phyloP scores from a whole-genome alignment of 2,329 filamentous ascomycete genomes.

The Neophaeococcomyces aloes region DNA sequence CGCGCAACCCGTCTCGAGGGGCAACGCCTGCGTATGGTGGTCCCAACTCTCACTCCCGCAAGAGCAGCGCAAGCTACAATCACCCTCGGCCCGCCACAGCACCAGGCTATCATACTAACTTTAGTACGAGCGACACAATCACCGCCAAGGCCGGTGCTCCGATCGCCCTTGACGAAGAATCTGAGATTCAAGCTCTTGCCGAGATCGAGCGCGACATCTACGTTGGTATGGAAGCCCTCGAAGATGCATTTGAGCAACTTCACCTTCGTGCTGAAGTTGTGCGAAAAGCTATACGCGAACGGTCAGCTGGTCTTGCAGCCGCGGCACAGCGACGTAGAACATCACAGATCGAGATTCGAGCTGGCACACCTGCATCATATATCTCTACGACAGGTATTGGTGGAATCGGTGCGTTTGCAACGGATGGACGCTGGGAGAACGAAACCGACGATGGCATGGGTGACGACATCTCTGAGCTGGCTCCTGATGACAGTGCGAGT shows the following conservation, averaged over 20 bases:
- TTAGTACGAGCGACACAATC: conserved; percentile 27
- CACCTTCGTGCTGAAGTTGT: conserved; percentile 76
- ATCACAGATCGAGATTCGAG: conserved; percentile 29
- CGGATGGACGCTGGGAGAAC: conserved; percentile 27
- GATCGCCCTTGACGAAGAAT: conserved; percentile 87
- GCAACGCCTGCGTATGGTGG: conserved; percentile 10
- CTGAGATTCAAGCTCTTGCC: conserved; percentile 77
- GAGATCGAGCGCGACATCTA: conserved; percentile 93
- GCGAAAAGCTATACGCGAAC: conserved; percentile 66
- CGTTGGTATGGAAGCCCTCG: conserved; percentile 82
- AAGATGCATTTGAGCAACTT: conserved; percentile 88
- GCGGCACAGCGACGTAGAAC: conserved; percentile 37
- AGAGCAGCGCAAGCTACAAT: conserved; percentile 9
- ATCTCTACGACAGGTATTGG: too few species aligned
- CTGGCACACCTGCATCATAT: conserved; percentile 33
- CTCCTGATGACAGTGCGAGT: conserved; percentile 40
- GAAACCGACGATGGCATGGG: conserved; percentile 34
- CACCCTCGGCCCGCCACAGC: conserved; percentile 27
- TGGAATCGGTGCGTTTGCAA: conserved; percentile 17
- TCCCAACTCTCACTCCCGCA: conserved; percentile 16
- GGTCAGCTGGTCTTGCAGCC: conserved; percentile 61
- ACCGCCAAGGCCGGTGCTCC: conserved; percentile 48
- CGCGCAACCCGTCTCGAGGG: conserved; percentile 3
- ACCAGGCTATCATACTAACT: conserved; percentile 10
- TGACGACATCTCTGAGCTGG: conserved; percentile 34